Conservation (phyloP, 2,329 filamentous ascomycete genomes). For the Coniochaeta prunicola region DNA sequence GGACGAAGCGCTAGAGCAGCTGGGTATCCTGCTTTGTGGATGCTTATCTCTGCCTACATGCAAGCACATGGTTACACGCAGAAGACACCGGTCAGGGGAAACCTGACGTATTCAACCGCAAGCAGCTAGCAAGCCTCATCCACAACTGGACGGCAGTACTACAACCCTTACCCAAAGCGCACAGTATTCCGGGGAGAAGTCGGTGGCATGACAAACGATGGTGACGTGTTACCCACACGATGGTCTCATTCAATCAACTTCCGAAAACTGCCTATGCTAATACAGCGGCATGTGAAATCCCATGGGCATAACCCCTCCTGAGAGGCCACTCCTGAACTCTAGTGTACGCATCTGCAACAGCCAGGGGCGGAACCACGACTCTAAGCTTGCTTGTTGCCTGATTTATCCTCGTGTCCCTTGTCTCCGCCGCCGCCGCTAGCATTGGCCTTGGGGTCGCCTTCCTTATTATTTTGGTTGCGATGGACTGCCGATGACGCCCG, state of each 20-base stretch:
- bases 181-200: background rate
- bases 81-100: background rate
- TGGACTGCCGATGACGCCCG: background rate
- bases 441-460: background rate
- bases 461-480: background rate
- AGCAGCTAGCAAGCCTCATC: background rate
- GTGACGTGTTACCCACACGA: background rate
- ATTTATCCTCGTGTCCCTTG: background rate
- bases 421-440: background rate
- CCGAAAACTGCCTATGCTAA: background rate
- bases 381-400: background rate
- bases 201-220: background rate
- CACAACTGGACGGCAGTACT: background rate
- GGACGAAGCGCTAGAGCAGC: background rate
- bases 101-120: background rate
- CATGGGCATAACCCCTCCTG: background rate
- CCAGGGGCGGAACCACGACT: background rate
- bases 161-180: background rate
- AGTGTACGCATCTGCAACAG: background rate
- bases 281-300: background rate
- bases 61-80: background rate
- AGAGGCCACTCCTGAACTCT: background rate
- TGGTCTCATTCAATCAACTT: background rate
- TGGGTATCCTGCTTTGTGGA: background rate
- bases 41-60: background rate